Evolutionary conservation across 106 monocot genomes (phyloP).

Genomic region (Ottelia alismoides): DNA sequence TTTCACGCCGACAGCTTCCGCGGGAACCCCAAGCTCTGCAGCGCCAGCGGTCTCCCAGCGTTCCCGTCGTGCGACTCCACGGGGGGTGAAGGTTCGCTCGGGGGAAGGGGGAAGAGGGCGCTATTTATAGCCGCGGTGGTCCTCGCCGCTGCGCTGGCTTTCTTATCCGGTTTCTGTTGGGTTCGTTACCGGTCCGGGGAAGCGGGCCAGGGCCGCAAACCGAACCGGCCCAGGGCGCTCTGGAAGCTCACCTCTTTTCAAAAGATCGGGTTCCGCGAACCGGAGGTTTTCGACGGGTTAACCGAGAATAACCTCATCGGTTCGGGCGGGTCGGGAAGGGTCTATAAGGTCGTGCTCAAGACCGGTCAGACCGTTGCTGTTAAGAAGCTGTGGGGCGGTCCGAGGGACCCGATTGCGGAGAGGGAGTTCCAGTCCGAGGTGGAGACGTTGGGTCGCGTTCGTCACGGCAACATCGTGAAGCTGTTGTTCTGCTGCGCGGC

Average conservation of each 20-base stretch:
- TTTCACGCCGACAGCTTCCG: constrained; percentile 12
- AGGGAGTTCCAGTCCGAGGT: constrained; percentile 33
- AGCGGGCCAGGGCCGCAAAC: background rate
- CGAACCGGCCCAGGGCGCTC: background rate
- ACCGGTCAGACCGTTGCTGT: constrained; percentile 44
- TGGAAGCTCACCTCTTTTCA: constrained; percentile 45
- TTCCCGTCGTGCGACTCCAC: background rate
- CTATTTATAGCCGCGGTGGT: constrained; percentile 6
- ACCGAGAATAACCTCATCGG: constrained; percentile 36
- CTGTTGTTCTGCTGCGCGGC: constrained; percentile 53
- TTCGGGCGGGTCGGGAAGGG: constrained; percentile 29
- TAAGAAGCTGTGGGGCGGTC: constrained; percentile 25
- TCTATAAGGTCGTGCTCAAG: constrained; percentile 23
- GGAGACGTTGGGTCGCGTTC: constrained; percentile 35
- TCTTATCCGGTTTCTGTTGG: constrained; percentile 17
- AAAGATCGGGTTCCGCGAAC: constrained; percentile 23
- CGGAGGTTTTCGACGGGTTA: constrained; percentile 27
- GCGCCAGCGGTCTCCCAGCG: constrained; percentile 5
- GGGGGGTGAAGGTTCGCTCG: background rate
- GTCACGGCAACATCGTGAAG: constrained; percentile 58
- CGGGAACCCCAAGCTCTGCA: constrained; percentile 36
- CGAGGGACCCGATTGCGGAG: constrained; percentile 11
- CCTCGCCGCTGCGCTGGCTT: constrained; percentile 8
- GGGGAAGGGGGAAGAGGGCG: background rate
- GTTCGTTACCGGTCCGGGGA: constrained; percentile 3